Evolutionary conservation across 2,329 filamentous ascomycete species (phyloP), one percentile per base, ranked within the genome.

Genomic region (Didymella segeticola): DNA sequence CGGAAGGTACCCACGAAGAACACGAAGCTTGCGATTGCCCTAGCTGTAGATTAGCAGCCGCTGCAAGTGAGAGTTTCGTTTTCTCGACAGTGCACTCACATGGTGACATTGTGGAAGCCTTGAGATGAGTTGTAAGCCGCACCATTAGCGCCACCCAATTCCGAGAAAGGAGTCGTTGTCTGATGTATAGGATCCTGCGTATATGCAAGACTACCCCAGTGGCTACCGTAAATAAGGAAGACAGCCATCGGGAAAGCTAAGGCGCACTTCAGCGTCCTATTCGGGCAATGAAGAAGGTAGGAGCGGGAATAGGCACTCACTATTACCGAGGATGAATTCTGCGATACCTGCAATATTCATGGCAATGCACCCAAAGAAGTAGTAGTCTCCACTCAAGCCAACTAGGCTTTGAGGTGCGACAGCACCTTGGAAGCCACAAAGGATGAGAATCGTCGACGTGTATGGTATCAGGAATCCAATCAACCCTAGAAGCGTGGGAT

Each of bases 171-270:
- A 7, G 53, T 37, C 1, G 58, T 59, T 2, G 51, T 65, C 6
- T 63, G 37, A 8, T 63, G 55, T 10, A 57, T 63, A 0, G 62
- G 61, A 27, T 63, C 62, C 33, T 63, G 61, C 2, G 54, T 57
- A 10, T 65, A 65, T 17, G 62, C 62, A 2, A 65, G 47, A 45
- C 61, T 63, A 15, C 53, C 59, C 57, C 57, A 65, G 42, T 65
- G 62, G 23, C 54, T 58, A 2, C 62, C 62, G 17, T 65, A 65
- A 22, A 65, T 58, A 15, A 65, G 45, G 39, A 63, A 65, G 2
- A 65, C 59, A 2, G 62, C 61, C 57, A 65, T 63, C 5, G 62
- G 62, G n/a, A 65, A 65, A 1, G 62, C 62, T 65, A n/a, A 17
- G 3, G 6, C 2, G 14, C 2, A n/a, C 2, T 15, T 56, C 15